A percentile compares a stretch with the other conserved stretches of the same genome.
These are phyloP conservation scores for Rhynchospora pubera DNA, from an alignment of 176 grass and related monocot species.

Conservation along the genomic window DNA sequence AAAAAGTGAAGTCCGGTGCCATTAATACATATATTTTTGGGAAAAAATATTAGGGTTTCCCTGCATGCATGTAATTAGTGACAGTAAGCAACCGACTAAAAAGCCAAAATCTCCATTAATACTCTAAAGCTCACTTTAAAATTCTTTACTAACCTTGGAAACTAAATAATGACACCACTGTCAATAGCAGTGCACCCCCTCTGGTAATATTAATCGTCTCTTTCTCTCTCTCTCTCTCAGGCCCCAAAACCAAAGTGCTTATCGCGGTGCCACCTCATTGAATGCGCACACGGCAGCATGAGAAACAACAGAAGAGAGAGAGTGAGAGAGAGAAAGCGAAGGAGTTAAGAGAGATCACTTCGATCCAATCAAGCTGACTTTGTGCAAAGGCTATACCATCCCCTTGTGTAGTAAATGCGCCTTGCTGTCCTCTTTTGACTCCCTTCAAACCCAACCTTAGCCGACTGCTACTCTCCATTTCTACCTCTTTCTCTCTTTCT, in stretches of 20 bases:
- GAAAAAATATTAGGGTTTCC: conserved; percentile 1
- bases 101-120: neutral
- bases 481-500: neutral
- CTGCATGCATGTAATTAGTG: conserved; percentile 11
- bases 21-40: neutral
- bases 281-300: conserved; percentile 31
- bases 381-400: conserved; percentile 12
- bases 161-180: conserved; percentile 5
- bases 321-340: neutral
- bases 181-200: conserved; percentile 13
- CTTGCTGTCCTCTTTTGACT: conserved; percentile 46
- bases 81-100: neutral
- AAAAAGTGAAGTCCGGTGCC: neutral
- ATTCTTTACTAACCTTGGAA: conserved; percentile 26
- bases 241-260: neutral
- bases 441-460: neutral
- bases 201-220: neutral
- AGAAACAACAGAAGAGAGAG: conserved; percentile 11
- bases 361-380: conserved; percentile 59
- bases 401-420: conserved; percentile 43
- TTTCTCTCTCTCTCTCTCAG: conserved; percentile 6
- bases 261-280: conserved; percentile 38
- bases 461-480: neutral
- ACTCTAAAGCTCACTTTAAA: conserved; percentile 4
- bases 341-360: conserved; percentile 18